Evolutionary conservation across 2,329 filamentous ascomycete genomes (phyloP), one percentile per base, ranked within the genome.

Genomic region (Aspergillus novofumigatus): DNA sequence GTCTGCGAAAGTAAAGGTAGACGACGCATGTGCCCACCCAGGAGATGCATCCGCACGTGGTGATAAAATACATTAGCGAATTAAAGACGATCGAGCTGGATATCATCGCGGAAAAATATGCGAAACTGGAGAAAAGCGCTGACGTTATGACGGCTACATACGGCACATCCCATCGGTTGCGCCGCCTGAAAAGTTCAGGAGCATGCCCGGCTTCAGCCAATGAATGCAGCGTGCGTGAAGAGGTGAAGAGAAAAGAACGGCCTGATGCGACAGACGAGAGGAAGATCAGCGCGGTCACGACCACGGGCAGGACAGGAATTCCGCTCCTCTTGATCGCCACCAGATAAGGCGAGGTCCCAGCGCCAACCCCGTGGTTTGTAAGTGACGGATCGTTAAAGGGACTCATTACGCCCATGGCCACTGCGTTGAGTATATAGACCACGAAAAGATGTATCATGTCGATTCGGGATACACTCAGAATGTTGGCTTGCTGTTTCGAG

Each of bases 241-340:
- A 85, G 8, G 86, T 87, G 74, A 89, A 90, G 55, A 92, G 82
- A 73, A 90, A 90, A 14, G 88, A 88, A 75, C 89, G 90, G 62
- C 87, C 90, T 8, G 90, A 90, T 0, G 88, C 89, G 59, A 92
- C 83, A 3, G 92, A 90, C 4, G 89, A 90, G 0, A 89, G 88
- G 21, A 92, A 79, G 7, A 93, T 83, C 17, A 91, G 83, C 20
- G 84, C 85, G 68, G 92, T 92, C 77, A 91, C 86, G 66, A 92
- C 84, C 58, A 83, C 77, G 1, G 86, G 83, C 3, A 91, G 80
- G 11, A 84, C 80, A 6, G 75, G 75, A 59, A 91, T 83, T 38
- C 84, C 85, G 38, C 86, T 86, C 9, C 70, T 69, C 49, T 70
- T 68, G 50, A 78, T 71, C 3, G 73, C 77, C 28, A 78, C 67